These are phyloP conservation scores for Pleurotus cornucopiae DNA, from an alignment of 768 basidiomycete species.

Conservation along the genomic window DNA sequence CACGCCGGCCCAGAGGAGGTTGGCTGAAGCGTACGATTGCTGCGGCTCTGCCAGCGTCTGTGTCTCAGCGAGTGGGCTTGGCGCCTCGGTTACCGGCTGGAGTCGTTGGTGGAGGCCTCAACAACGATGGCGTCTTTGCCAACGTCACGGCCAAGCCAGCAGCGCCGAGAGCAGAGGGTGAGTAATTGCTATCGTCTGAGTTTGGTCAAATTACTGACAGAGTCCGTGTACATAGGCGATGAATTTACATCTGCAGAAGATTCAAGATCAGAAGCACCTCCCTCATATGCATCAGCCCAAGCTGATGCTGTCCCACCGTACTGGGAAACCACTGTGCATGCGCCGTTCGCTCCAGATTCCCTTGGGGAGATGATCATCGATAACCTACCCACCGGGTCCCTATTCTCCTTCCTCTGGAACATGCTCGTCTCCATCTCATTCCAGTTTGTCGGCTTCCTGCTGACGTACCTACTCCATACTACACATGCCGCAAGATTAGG, in stretches of 20 bases:
- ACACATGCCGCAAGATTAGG: conserved; percentile 93
- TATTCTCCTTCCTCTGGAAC: conserved; percentile 91
- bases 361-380: conserved; percentile 87
- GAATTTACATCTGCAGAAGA: conserved; percentile 82
- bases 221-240: conserved; percentile 43
- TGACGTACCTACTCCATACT: conserved; percentile 91
- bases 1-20: conserved; percentile 29
- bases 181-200: conserved; percentile 8
- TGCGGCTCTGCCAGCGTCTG: conserved; percentile 50
- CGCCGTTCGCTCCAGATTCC: conserved; percentile 63
- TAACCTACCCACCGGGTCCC: conserved; percentile 72
- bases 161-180: conserved; percentile 58
- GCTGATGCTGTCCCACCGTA: conserved; percentile 97
- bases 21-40: conserved; percentile 58
- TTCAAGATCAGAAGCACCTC: conserved; percentile 76
- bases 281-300: conserved; percentile 88
- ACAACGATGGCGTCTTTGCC: conserved; percentile 91
- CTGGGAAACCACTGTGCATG: conserved; percentile 96
- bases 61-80: conserved; percentile 43
- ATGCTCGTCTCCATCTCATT: conserved; percentile 92
- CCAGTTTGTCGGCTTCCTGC: conserved; percentile 91
- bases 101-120: conserved; percentile 58
- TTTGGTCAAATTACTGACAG: neutral
- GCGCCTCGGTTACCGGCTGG: conserved; percentile 32
- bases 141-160: conserved; percentile 91